phyloP scores from a whole-genome alignment of 2,329 filamentous ascomycete genomes.

The Botrytis squamosa region DNA sequence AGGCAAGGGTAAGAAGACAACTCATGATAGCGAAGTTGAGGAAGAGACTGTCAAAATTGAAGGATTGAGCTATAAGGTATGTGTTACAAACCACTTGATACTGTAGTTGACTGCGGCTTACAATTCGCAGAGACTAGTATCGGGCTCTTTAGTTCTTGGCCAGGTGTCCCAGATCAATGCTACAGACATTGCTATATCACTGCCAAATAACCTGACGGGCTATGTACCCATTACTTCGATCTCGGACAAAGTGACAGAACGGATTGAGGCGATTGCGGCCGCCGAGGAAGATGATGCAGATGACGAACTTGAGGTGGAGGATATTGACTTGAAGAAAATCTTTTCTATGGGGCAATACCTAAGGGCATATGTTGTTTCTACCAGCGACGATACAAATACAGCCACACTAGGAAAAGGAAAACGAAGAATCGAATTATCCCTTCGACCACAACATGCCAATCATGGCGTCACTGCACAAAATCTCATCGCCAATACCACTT shows the following conservation, averaged over 20 bases:
- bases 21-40: conserved; percentile 48
- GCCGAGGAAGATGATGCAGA: conserved; percentile 58
- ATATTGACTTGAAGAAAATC: conserved; percentile 70
- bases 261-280: conserved; percentile 67
- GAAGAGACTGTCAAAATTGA: conserved; percentile 69
- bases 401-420: conserved; percentile 54
- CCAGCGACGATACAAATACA: conserved; percentile 59
- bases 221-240: conserved; percentile 91
- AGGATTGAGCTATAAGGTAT: conserved; percentile 83
- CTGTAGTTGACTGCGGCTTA: conserved; percentile 36
- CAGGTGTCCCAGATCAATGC: conserved; percentile 79
- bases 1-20: conserved; percentile 52
- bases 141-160: conserved; percentile 84
- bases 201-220: conserved; percentile 91
- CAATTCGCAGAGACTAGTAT: conserved; percentile 66
- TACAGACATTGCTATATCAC: conserved; percentile 74
- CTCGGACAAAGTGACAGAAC: conserved; percentile 73
- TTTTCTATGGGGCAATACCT: conserved; percentile 87
- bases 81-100: conserved; percentile 28
- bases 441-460: conserved; percentile 79
- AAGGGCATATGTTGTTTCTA: conserved; percentile 78
- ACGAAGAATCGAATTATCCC: conserved; percentile 81
- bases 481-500: conserved; percentile 69
- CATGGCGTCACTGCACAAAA: conserved; percentile 69
- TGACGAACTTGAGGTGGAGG: conserved; percentile 52